Conservation (phyloP, 1,284 basidiomycete species). For the Omphalotus olearius region DNA sequence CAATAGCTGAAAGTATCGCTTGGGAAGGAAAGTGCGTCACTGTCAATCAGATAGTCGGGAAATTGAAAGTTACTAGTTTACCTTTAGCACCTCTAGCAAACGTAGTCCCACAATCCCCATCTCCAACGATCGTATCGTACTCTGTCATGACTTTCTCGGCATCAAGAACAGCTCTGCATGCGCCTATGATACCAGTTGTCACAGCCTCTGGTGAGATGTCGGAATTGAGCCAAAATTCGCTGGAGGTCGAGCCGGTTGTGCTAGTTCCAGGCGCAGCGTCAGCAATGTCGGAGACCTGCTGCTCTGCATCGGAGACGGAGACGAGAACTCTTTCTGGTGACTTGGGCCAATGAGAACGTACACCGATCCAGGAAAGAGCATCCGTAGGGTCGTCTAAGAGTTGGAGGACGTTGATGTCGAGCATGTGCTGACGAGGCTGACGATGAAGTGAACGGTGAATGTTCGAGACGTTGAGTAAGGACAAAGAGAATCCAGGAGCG, state of each 20-base stretch:
- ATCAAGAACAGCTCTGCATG: constrained; percentile 26
- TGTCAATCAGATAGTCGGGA: background rate
- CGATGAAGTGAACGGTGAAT: constrained; percentile 15
- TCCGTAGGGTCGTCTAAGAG: constrained; percentile 33
- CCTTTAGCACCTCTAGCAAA: constrained; percentile 31
- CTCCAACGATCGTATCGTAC: constrained; percentile 32
- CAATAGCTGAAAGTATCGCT: constrained; percentile 20
- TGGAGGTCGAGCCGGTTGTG: no score
- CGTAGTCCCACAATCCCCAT: constrained; percentile 37
- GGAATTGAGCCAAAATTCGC: constrained; percentile 2
- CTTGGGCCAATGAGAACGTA: constrained; percentile 19
- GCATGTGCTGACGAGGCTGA: background rate
- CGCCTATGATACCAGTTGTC: constrained; percentile 17
- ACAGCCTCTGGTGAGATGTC: constrained; percentile 12
- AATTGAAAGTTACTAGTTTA: constrained; percentile 9
- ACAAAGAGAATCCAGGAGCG: constrained; percentile 34
- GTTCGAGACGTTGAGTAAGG: constrained; percentile 28
- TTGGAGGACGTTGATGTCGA: constrained; percentile 17
- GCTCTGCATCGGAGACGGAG: no score
- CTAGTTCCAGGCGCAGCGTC: no score
- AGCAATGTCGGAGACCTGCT: no score
- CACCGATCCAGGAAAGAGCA: constrained; percentile 28
- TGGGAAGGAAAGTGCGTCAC: no score
- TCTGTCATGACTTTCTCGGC: constrained; percentile 26
- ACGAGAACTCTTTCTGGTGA: no score